Base-by-base conservation (phyloP, 148 eudicot genomes). In the Vaccinium myrtillus region DNA sequence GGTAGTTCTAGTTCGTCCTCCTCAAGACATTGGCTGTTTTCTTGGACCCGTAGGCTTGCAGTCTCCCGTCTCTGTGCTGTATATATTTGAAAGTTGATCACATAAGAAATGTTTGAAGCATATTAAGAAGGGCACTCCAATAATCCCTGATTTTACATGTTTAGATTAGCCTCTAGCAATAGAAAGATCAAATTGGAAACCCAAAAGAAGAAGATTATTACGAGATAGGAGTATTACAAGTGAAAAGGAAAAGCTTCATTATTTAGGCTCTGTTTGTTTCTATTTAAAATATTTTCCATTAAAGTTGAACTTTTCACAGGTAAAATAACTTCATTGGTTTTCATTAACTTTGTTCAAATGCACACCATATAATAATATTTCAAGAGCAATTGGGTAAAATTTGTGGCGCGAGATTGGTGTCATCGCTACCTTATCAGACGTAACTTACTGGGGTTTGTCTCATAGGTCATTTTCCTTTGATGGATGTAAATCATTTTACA, bases 1-100 rank as follows among this genome's bases (percentile, higher is more conserved):
- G 90, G 86, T 67, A 83, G 36, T 30, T 88, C 88, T 16, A 88
- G 80, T 61, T 85, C 85, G 19, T 83, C 87, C 46, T 86, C 84
- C 12, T 0, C 49, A 61, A 36, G 25, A 5, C 55, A 36, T 61
- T 15, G 75, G 46, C 8, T 50, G 18, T 69, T 27, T 69, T 69
- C 74, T 50, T 12, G 39, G 23, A 55, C 58, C 55, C n/a, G 23
- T n/a, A 16, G 70, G 46, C 77, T 77, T 65, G 25, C 12, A 81
- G 55, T 51, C 27, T 81, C 75, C 18, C 1, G 51, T 75, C 77
- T 81, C 77, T 1, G 61, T 69, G 78, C 65, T 82, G 84, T 32
- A 53, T 32, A 19, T 3, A 82, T 51, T 71, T 9, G 21, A 5
- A 43, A 82, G 55, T 18, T 53, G 12, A 21, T 19, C 2, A 16